Base-by-base conservation (phyloP, 140 eudicot species). In the Cichorium intybus region DNA sequence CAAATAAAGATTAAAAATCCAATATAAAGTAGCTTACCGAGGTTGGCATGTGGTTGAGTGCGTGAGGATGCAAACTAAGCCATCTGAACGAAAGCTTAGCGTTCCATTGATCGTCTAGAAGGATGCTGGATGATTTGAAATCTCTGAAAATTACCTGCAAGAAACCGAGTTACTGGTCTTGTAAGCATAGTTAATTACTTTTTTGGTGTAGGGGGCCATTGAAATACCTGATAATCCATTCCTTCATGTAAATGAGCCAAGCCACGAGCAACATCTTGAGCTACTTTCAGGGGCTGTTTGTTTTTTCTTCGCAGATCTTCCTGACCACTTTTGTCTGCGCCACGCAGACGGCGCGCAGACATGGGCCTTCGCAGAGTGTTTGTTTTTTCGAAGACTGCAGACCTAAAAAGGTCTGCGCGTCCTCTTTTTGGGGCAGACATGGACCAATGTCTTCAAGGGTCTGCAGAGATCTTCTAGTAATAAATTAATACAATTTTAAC, bases 71-170 rank as follows among this genome's bases (percentile, higher is more conserved):
- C 31, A 31, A 57, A 5, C 63, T 57, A 31, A 24, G 26, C 10
- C 18, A 33, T n/a, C 63, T 24, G n/a, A 56, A 56, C 15, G 96
- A 87, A 45, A 87, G 76, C 81, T 87, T 87, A 8, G 93, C 88
- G 49, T 84, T 87, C 89, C 93, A 87, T 23, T 79, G 79, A 78
- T 79, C 96, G 49, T 87, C 96, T 10, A 87, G 72, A 43, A 87
- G 96, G 56, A 87, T 82, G 62, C 81, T 87, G 27, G 96, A 84
- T 20, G 93, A 84, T 69, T 87, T 84, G 67, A 87, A 84, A 74
- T 87, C 96, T 60, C 93, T 68, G 57, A 81, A 84, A 57, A 35
- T 35, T 8, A 35, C 14, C 29, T n/a, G 27, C n/a, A 26, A 0
- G 10, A 14, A 24, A 54, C 12, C 27, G 28, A 54, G 31, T 5